Evolutionary conservation across 768 basidiomycete genomes (phyloP).

Genomic region (Mycena amicta): DNA sequence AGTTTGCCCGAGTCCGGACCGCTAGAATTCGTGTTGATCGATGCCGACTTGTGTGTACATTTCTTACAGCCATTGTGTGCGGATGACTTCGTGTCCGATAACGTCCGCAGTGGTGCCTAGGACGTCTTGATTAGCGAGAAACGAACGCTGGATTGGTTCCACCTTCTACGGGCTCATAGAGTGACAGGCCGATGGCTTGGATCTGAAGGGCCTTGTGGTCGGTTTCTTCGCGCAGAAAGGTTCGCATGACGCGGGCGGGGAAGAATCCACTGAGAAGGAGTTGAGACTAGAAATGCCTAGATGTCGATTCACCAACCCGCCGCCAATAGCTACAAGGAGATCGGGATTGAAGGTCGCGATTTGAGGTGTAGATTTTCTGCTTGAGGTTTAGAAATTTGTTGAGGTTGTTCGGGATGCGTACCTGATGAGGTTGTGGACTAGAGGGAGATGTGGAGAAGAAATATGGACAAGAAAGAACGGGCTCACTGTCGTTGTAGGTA

Average conservation of each 20-base stretch:
- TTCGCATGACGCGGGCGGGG: slow-evolving; percentile 91
- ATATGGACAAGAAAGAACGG: background rate
- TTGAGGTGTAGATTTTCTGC: slow-evolving; percentile 52
- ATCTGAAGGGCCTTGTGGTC: slow-evolving; percentile 84
- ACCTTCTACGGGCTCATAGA: slow-evolving; percentile 79
- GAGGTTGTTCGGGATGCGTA: background rate
- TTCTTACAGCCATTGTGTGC: slow-evolving; percentile 95
- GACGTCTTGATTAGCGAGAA: background rate
- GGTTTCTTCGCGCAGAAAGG: slow-evolving; percentile 75
- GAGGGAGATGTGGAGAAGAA: background rate
- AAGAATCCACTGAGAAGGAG: slow-evolving; percentile 77
- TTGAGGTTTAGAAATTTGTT: background rate
- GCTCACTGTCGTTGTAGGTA: slow-evolving; percentile 79
- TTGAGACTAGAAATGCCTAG: slow-evolving; percentile 17
- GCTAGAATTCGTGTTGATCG: slow-evolving; percentile 33
- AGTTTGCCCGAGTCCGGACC: slow-evolving; percentile 67
- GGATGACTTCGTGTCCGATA: slow-evolving; percentile 82
- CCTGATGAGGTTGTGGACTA: slow-evolving; percentile 80
- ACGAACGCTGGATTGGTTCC: background rate
- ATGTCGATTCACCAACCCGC: slow-evolving; percentile 63
- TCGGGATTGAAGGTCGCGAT: slow-evolving; percentile 88
- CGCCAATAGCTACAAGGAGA: slow-evolving; percentile 83
- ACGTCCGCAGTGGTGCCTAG: slow-evolving; percentile 73
- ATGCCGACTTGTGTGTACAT: slow-evolving; percentile 5
- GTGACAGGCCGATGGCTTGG: slow-evolving; percentile 93